Evolutionary conservation across 169 alveolate genomes (phyloP), one percentile per base, ranked within the genome.

Genomic region (Cryptosporidium tyzzeri): DNA sequence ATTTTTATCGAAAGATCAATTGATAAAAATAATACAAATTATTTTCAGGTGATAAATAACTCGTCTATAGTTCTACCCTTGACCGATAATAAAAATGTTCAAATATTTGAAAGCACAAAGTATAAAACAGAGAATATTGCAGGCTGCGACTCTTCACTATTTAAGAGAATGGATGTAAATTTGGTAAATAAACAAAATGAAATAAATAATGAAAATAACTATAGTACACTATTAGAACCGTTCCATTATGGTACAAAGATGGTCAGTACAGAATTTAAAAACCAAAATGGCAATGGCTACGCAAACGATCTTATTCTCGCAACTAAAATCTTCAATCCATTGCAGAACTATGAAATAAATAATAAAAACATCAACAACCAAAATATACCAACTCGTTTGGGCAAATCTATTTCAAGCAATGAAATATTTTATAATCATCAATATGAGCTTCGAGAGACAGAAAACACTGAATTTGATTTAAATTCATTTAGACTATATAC

Each of bases 401-500:
- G 31, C 2, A 35, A 65, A 14, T 14, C 71, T 16, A 65, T 65
- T 29, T 65, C 71, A n/a, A 14, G 26, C 18, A 16, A 65, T 65
- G 51, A 37, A n/a, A 29, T 29, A 35, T 65, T 21, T n/a, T 0
- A 35, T 21, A 16, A 10, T 31, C 31, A 65, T 0, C 71, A 8
- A 29, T 31, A 26, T 21, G 62, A 69, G 18, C 23, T 12, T 73
- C 53, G 14, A 14, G 10, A 33, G n/a, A 7, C 41, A 35, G 70
- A 53, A 35, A 50, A 23, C 29, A 8, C 5, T 14, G 51, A 31
- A 29, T 33, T 16, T 33, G 41, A 71, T 71, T n/a, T 73, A 9
- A 50, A 73, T 6, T 39, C 44, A 73, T 73, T 73, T n/a, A 73
- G 51, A 21, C 68, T 53, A 29, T 26, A 62, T 44, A 62, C 75